A percentile compares a stretch with the other conserved stretches of the same genome.
Evolutionary conservation across 164 flowering plant genomes (phyloP).

Genomic region (Buxus sempervirens): DNA sequence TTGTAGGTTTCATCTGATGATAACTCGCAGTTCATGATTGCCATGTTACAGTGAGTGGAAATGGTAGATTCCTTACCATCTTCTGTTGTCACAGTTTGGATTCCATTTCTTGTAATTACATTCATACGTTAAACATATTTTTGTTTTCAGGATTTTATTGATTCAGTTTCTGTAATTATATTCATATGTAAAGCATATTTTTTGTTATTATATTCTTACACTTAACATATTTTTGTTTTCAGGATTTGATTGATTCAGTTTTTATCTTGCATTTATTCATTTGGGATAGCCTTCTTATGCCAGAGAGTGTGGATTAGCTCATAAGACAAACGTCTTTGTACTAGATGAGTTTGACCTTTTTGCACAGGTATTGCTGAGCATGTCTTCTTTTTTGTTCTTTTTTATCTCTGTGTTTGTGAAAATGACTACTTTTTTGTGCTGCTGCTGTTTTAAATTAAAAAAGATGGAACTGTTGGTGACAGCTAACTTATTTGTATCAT

Average conservation of each 20-base stretch:
- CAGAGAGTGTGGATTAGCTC: constrained; percentile 95
- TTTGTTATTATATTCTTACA: not conserved
- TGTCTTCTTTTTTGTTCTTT: not conserved
- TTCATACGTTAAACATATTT: not conserved
- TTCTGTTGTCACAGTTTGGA: not conserved
- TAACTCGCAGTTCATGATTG: constrained; percentile 80
- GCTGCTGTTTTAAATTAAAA: not conserved
- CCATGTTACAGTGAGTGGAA: constrained; percentile 70
- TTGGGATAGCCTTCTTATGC: constrained; percentile 10
- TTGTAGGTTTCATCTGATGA: constrained; percentile 93
- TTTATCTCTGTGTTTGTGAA: not conserved
- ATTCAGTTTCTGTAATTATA: not conserved
- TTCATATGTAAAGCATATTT: not conserved
- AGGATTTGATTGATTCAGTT: not conserved
- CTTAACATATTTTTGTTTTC: not conserved
- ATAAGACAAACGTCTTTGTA: constrained; percentile 82
- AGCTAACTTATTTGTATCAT: too few relatives aligned
- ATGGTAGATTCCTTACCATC: not conserved
- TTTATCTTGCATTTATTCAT: constrained; percentile 1
- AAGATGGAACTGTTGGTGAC: not conserved
- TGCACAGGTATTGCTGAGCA: constrained; percentile 56
- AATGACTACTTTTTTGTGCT: not conserved
- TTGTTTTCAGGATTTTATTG: not conserved
- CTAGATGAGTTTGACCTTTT: constrained; percentile 94
- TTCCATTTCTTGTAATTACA: not conserved